These are phyloP conservation scores for Fusarium pilosicola DNA, from an alignment of 2,329 filamentous ascomycete species.

Conservation along the genomic window DNA sequence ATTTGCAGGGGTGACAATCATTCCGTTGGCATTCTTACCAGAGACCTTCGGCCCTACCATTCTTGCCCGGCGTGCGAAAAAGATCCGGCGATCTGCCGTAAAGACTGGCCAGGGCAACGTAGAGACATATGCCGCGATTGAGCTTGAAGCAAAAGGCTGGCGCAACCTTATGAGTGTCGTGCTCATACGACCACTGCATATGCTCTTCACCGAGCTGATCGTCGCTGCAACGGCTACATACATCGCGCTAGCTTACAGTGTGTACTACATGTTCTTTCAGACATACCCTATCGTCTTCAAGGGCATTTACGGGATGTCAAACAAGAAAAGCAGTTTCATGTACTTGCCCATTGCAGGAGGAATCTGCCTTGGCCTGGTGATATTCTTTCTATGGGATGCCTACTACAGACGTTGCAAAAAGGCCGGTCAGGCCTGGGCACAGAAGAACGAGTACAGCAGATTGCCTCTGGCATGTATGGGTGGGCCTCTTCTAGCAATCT, in stretches of 20 bases:
- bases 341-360: conserved; percentile 8
- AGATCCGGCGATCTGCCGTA: fast-evolving
- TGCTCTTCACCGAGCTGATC: conserved; percentile 25
- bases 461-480: conserved; percentile 29
- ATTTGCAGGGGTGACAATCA: conserved; percentile 45
- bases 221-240: conserved; percentile 26
- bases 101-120: not conserved
- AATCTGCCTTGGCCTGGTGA: not conserved
- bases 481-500: conserved; percentile 15
- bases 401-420: conserved; percentile 17
- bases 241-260: conserved; percentile 24
- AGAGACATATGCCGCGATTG: not conserved
- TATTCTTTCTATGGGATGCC: conserved; percentile 25
- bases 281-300: conserved; percentile 36
- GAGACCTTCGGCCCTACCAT: conserved; percentile 33
- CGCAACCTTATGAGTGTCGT: conserved; percentile 13
- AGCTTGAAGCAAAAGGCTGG: not conserved
- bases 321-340: conserved; percentile 4
- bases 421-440: conserved; percentile 12
- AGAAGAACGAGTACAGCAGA: conserved; percentile 24
- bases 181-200: conserved; percentile 12
- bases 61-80: not conserved
- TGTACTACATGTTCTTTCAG: conserved; percentile 36
- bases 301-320: conserved; percentile 11
- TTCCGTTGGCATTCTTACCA: conserved; percentile 29